Evolutionary conservation across 2,329 filamentous ascomycete species (phyloP), one percentile per base, ranked within the genome.

Genomic region (Ophiobolus disseminans): DNA sequence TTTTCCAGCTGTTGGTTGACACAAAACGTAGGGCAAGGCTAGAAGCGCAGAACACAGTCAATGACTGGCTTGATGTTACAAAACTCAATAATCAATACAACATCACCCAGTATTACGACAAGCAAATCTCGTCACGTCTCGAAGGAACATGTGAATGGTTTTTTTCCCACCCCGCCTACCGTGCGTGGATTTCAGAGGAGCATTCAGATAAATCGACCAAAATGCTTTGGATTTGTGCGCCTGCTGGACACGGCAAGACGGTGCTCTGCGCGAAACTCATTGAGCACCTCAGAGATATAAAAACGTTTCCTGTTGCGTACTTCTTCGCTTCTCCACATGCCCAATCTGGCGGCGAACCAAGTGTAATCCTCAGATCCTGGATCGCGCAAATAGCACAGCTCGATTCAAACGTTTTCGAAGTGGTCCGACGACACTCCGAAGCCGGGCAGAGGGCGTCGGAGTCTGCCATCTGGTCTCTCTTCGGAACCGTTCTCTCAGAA

Each of bases 231-330:
- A 60, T 74, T 11, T 52, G 68, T 28, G 69, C 68, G 1, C 60
- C 57, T 19, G 46, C 65, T 20, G 66, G 71, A 0, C 73, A 67
- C 13, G 71, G 70, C 1, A 75, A 75, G 46, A 75, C 72, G 0
- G 32, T 73, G 1, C 48, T 74, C 0, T 68, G 67, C 41, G 61
- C 73, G 1, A 57, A 47, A 6, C 25, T 75, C 0, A 43, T 70
- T 0, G 35, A 73, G 9, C 28, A 68, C 23, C 11, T 75, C 0
- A 36, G 40, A 0, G 36, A 13, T 0, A 26, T 45, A 0, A 5
- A 47, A 0, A 35, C 35, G 0, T 44, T 28, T 11, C 57, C 60
- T 0, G 25, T 69, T 0, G 61, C 58, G 0, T 55, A 70, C 32
- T 75, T 70, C 50, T 75, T 75, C 32, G 64, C 72, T n/a, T 70